Evolutionary conservation across 2,329 filamentous ascomycete species (phyloP), one percentile per base, ranked within the genome.

Genomic region (Trichophyton simii): DNA sequence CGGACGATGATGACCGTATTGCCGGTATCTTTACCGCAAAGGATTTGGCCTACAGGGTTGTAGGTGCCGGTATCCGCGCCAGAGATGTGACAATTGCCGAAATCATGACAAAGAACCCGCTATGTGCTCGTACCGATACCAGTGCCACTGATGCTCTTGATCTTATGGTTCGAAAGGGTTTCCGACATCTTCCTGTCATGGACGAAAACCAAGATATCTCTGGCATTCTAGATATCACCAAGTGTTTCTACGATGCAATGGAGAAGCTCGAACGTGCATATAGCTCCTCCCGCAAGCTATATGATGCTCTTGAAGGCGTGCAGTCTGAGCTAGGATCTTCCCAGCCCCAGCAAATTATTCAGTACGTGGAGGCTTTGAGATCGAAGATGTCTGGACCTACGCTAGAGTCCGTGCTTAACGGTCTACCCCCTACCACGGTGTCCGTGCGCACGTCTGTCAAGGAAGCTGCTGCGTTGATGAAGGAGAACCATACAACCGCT

Each of bases 221-320:
- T 6, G 94, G 94, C 79, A 91, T 99, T 67, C 80, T 99, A 60
- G 94, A 99, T 75, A 99, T 99, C 69, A 99, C 94, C 62, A 99
- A 97, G 77, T 99, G 94, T 77, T 99, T 99, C 76, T 99, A 99
- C 77, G 94, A 99, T 77, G 94, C 94, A 50, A 99, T 99, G 94
- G 94, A 99, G 80, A 99, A 99, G 80, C 79, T 99, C 63, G 94
- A 99, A 80, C 87, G 94, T 59, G 94, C 94, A 58, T 99, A 99
- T 75, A 91, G 90, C 66, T 97, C 94, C 15, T 99, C 94, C n/a
- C 86, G 94, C 68, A 96, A 96, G 76, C 83, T 99, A 22, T 97
- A 99, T 74, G 94, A 97, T 79, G 94, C 94, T 38, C 79, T 99
- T 62, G 94, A 99, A 77, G 94, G 94, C 74, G 94, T 99, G 2